Conservation (phyloP, 176 grass and related monocot genomes). For the Eragrostis curvula region DNA sequence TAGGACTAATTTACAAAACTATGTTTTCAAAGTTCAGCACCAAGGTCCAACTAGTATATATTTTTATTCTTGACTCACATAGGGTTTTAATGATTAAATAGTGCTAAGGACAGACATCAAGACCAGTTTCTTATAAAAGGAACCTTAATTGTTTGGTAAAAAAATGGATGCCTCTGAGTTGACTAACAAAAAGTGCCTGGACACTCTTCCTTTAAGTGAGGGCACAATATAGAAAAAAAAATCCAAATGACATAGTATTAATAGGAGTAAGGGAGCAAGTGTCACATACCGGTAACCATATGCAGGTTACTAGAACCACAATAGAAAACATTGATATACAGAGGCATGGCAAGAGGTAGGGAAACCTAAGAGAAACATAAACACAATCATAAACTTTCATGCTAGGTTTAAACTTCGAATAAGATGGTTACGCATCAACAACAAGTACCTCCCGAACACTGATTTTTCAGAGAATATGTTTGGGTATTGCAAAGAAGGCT, state of each 20-base stretch:
- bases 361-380: constrained; percentile 55
- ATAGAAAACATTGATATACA: constrained; percentile 62
- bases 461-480: constrained; percentile 54
- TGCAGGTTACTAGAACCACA: constrained; percentile 57
- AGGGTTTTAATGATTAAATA: neutral
- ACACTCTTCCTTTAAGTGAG: neutral
- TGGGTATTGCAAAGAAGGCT: constrained; percentile 85
- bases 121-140: neutral
- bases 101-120: neutral
- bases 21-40: neutral
- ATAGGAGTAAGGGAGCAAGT: neutral
- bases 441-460: constrained; percentile 64
- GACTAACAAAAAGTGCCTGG: neutral
- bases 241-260: neutral
- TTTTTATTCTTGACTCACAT: neutral
- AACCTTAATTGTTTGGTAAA: neutral
- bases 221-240: neutral
- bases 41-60: neutral
- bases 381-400: neutral
- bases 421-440: neutral
- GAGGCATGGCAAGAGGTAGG: constrained; percentile 80
- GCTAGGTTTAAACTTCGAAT: neutral
- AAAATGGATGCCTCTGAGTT: neutral
- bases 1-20: neutral
- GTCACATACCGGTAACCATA: constrained; percentile 85